These are phyloP conservation scores for Prillingera fragicola DNA, from an alignment of 1,284 basidiomycete species.

Conservation along the genomic window DNA sequence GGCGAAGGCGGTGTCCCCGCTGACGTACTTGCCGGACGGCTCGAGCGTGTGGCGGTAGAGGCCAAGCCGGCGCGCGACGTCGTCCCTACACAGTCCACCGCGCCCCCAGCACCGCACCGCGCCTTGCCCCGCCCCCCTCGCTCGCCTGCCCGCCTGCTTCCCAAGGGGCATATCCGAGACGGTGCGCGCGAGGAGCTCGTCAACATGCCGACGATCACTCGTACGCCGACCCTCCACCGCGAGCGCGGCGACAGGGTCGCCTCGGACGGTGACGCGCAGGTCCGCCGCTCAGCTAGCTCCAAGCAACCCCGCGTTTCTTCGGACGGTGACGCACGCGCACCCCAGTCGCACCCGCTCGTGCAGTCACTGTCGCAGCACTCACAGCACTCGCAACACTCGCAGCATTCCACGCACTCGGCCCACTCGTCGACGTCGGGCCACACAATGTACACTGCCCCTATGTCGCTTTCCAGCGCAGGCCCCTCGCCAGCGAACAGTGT, in stretches of 20 bases:
- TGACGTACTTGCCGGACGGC: slow-evolving; percentile 22
- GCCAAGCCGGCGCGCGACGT: background rate
- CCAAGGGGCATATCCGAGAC: background rate
- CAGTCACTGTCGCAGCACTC: too few species aligned
- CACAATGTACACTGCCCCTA: too few species aligned
- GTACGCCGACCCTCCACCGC: background rate
- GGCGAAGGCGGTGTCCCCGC: slow-evolving; percentile 45
- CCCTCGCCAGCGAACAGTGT: background rate
- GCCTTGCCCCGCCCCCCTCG: background rate
- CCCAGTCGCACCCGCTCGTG: too few species aligned
- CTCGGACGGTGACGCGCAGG: background rate
- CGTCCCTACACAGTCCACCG: background rate
- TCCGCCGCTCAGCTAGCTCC: too few species aligned
- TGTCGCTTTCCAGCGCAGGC: too few species aligned
- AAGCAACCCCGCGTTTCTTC: too few species aligned
- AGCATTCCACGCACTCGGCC: too few species aligned
- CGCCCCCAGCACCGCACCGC: background rate
- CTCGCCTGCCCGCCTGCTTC: slow-evolving; percentile 1
- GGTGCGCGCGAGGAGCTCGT: background rate
- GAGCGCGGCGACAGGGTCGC: background rate
- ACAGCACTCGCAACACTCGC: too few species aligned
- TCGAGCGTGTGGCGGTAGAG: slow-evolving; percentile 24
- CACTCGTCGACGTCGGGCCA: too few species aligned
- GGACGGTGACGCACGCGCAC: too few species aligned
- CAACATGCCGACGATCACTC: background rate